A percentile compares a stretch with the other conserved stretches of the same genome.
Conservation (phyloP, 108 stramenopile genomes). For the Nitzschia sp. region DNA sequence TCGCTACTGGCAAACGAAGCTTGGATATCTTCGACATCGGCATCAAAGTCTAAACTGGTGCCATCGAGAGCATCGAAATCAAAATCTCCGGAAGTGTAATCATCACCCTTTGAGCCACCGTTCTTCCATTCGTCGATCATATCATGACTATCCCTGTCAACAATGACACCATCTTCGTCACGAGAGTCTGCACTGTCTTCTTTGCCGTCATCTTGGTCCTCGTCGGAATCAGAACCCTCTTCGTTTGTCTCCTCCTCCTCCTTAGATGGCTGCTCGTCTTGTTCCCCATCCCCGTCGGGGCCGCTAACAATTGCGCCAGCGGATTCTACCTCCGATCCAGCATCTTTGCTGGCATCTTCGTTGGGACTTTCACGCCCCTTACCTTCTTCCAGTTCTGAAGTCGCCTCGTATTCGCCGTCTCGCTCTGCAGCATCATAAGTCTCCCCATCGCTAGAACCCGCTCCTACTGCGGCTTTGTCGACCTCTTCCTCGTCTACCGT, state of each 20-base stretch:
- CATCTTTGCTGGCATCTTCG: constrained; percentile 2
- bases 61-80: not conserved
- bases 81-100: not conserved
- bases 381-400: not conserved
- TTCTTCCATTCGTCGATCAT: constrained; percentile 3
- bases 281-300: not conserved
- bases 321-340: not conserved
- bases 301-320: not conserved
- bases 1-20: not conserved
- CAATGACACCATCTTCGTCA: not conserved
- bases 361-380: not conserved
- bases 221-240: not conserved
- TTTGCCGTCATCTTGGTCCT: constrained; percentile 9
- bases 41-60: not conserved
- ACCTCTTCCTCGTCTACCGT: not conserved
- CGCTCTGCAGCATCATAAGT: not conserved
- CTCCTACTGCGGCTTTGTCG: not conserved
- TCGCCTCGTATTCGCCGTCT: not conserved
- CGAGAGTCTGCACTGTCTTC: not conserved
- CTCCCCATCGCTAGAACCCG: not conserved
- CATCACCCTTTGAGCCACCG: constrained; percentile 3
- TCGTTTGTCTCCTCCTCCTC: not conserved
- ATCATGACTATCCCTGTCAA: not conserved
- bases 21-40: not conserved
- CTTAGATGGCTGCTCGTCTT: not conserved